Base-by-base conservation (phyloP, 768 basidiomycete species). In the Termitomyces heimii region DNA sequence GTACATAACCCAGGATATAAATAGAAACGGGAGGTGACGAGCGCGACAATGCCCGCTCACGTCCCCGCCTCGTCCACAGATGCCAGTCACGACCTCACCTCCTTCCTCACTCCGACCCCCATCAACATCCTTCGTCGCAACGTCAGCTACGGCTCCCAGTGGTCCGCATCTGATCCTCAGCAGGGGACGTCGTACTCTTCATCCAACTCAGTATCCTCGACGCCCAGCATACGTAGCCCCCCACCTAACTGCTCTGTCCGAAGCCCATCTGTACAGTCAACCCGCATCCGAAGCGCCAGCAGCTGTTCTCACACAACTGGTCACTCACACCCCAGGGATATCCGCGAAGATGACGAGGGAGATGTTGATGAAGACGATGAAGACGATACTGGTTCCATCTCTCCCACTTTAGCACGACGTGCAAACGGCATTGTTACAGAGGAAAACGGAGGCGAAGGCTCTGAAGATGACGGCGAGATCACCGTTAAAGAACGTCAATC, bases 401-500 rank as follows among this genome's bases (percentile, higher is more conserved):
- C 50, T 18, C 45, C 57, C 24, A 60, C 63, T 10, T 34, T 62
- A 34, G 62, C 54, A 18, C 58, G 77, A 65, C 70, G 73, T 8
- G 81, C 79, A 28, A 83, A 83, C 65, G 74, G 74, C 9, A 70
- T 71, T 35, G 74, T 71, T 12, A 61, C 69, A 13, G 75, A 63
- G 29, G 66, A 59, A 26, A 76, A 71, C n/a, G 73, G 77, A 51
- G 76, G 65, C 12, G 71, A 72, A 46, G 78, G 75, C 16, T 76
- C 75, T 13, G 75, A 74, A 44, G 74, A 64, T 20, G 67, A 65
- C 0, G 65, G 61, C 9, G 88, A 87, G n/a, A 89, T 96, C 60
- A 98, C 96, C 0, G 74, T 99, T 63, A 92, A 89, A 72, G 94
- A 98, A 63, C 84, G 97, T 31, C 97, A 99, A 71, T 97, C 95